Conservation (phyloP, 768 basidiomycete genomes). For the Pulveroboletus frians region DNA sequence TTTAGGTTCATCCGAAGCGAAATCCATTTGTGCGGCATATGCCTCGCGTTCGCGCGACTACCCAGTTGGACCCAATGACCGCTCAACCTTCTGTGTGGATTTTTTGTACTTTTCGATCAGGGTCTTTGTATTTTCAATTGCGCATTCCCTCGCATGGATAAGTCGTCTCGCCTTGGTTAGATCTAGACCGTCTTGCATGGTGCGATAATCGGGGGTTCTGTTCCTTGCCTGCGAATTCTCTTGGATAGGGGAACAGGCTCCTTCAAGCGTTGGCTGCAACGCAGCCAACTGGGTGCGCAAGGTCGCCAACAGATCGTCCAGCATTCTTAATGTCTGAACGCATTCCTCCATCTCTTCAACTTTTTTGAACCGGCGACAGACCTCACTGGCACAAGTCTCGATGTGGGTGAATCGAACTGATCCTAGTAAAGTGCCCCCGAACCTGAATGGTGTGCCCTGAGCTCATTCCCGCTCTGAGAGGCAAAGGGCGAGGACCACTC, state of each 20-base stretch:
- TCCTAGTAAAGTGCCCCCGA: slow-evolving; percentile 76
- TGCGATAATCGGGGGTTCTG: slow-evolving; percentile 43
- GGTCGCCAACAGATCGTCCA: slow-evolving; percentile 58
- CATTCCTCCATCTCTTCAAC: slow-evolving; percentile 64
- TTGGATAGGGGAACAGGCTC: neutral
- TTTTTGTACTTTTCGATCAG: slow-evolving; percentile 42
- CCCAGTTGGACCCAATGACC: slow-evolving; percentile 1
- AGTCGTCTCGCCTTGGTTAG: slow-evolving; percentile 61
- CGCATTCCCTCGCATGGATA: slow-evolving; percentile 62
- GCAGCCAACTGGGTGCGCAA: slow-evolving; percentile 43
- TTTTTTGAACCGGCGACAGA: slow-evolving; percentile 62
- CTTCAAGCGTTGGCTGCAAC: slow-evolving; percentile 1
- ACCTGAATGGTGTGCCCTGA: slow-evolving; percentile 42
- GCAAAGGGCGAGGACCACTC: neutral
- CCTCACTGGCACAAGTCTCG: slow-evolving; percentile 69
- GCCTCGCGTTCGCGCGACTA: neutral
- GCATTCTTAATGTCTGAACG: slow-evolving; percentile 47
- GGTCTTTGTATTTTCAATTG: slow-evolving; percentile 56
- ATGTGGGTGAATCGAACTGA: slow-evolving; percentile 74
- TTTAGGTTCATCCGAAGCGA: neutral
- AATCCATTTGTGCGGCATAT: neutral
- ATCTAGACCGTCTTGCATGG: slow-evolving; percentile 40
- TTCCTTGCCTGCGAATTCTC: slow-evolving; percentile 8
- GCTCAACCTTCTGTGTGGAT: neutral
- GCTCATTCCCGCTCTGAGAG: neutral